Evolutionary conservation across 768 basidiomycete species (phyloP), one percentile per base, ranked within the genome.

Genomic region (Lentinula sp.): DNA sequence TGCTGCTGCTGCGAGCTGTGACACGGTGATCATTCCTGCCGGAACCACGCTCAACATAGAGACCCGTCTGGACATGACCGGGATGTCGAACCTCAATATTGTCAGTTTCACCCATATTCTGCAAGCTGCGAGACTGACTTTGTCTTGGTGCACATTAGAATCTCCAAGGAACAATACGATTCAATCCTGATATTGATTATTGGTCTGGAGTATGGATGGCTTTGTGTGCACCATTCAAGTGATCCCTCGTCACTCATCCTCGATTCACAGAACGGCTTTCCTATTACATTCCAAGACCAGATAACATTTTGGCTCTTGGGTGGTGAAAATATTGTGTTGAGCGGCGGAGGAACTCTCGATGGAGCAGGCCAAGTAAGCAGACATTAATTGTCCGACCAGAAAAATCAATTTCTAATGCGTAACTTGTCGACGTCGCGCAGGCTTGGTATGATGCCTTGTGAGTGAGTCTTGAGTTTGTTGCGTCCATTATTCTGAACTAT

Each of bases 301-400:
- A 43, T 56, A 28, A 56, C 55, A 5, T 56, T 56, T 16, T 56
- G 55, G 55, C 50, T 59, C 3, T 49, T 63, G 20, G 62, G 62
- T 4, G 62, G 62, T 10, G 39, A 57, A 36, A 63, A 63, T 28
- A 63, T 63, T 28, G 49, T 48, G 9, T n/a, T 63, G 41, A 55
- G 35, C 59, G 86, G 87, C 6, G 85, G 86, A 39, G 86, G 86
- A 10, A 85, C 83, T 2, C 74, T 89, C 16, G 85, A 87, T 66
- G 87, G 85, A 16, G 77, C 80, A 36, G 87, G 87, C 10, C 85
- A 87, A 72, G 81, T 82, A 62, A 57, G 78, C 56, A 49, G 9
- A 9, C 9, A 62, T 16, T 16, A 13, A 13, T 35, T 35, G 18
- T 53, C 6, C 16, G 12, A 33, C 8, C 12, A 35, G 32, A 28